Percentiles rank a stretch among this genome's conserved stretches.
Evolutionary conservation across 2,329 filamentous ascomycete genomes (phyloP).

Genomic region (Fusarium phyllophilum): DNA sequence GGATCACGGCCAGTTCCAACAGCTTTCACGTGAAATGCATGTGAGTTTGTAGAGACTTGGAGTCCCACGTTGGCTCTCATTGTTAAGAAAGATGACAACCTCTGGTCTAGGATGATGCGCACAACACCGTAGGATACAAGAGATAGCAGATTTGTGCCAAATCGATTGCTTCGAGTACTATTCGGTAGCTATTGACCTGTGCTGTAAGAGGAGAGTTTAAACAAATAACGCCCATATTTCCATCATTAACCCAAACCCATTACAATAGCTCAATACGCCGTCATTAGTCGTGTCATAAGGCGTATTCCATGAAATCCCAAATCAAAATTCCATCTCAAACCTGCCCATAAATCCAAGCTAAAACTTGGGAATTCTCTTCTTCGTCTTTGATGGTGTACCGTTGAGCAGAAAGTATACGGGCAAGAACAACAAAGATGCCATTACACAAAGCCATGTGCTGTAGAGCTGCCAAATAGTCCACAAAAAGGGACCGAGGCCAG

Average conservation of each 20-base stretch:
- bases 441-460: constrained; percentile 71
- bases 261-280: neutral
- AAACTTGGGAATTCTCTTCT: constrained; percentile 23
- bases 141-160: no score
- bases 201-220: neutral
- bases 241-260: neutral
- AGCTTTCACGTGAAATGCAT: neutral
- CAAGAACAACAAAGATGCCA: constrained; percentile 61
- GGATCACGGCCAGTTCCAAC: neutral
- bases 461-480: constrained; percentile 69
- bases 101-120: no score
- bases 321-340: neutral
- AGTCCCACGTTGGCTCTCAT: neutral
- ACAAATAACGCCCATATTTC: neutral
- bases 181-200: neutral
- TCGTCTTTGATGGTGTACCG: constrained; percentile 14
- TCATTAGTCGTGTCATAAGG: constrained; percentile 21
- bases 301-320: neutral
- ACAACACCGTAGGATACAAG: accelerated
- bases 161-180: neutral
- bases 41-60: neutral
- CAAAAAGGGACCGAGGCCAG: constrained; percentile 66
- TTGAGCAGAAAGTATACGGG: constrained; percentile 51
- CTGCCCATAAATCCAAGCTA: neutral
- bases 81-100: neutral